Percentiles rank a stretch among this genome's conserved stretches.
Conservation (phyloP, 305 asterid species). For the Plantago coronopus region DNA sequence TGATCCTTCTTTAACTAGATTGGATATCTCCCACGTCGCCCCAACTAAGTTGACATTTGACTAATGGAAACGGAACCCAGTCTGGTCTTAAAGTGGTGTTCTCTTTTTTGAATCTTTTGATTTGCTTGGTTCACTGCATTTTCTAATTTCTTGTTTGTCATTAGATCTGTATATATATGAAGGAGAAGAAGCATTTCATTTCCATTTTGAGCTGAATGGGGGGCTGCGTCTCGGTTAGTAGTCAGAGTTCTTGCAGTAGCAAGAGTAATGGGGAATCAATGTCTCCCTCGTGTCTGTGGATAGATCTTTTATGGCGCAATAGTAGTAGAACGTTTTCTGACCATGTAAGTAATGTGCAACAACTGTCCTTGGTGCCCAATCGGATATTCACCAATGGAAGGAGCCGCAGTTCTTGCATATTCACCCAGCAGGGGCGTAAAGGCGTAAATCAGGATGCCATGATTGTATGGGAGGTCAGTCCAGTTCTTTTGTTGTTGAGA, state of each 20-base stretch:
- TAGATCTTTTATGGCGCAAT: constrained; percentile 50
- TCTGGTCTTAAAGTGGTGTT: constrained; percentile 1
- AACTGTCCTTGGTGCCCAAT: constrained; percentile 68
- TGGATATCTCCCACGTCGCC: constrained; percentile 1
- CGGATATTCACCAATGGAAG: constrained; percentile 75
- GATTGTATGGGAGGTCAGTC: constrained; percentile 97
- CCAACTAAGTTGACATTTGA: constrained; percentile 8
- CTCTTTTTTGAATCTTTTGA: constrained; percentile 2
- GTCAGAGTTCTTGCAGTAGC: constrained; percentile 69
- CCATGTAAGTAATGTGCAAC: constrained; percentile 53
- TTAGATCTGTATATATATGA: not conserved
- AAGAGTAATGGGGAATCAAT: constrained; percentile 63
- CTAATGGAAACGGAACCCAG: constrained; percentile 5
- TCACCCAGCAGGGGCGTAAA: constrained; percentile 96
- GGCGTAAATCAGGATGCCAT: constrained; percentile 98
- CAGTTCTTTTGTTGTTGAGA: not conserved
- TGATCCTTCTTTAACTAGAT: constrained; percentile 5
- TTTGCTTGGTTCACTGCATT: constrained; percentile 7
- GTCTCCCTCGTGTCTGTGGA: constrained; percentile 59
- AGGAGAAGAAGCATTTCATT: no score
- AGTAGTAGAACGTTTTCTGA: constrained; percentile 67
- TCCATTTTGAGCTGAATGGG: constrained; percentile 69
- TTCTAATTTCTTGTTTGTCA: not conserved
- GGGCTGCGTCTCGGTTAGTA: constrained; percentile 76
- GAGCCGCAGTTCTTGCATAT: constrained; percentile 76